phyloP scores from a whole-genome alignment of 345 rosid genomes.

The Trapa incisa region DNA sequence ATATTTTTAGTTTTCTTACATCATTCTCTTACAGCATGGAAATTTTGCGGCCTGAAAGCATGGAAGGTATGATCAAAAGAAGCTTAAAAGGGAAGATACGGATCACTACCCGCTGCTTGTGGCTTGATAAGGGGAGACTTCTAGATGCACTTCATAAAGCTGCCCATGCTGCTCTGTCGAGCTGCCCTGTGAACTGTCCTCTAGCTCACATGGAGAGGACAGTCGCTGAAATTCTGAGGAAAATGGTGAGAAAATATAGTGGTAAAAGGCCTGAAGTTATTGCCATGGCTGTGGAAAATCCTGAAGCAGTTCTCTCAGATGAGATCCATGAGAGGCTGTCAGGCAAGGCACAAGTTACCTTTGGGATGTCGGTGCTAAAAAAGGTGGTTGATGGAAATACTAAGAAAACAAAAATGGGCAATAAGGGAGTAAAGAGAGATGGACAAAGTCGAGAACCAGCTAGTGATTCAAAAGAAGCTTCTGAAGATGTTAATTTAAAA shows the following conservation, averaged over 20 bases:
- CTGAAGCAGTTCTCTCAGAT: slow-evolving; percentile 59
- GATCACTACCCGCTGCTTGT: slow-evolving; percentile 90
- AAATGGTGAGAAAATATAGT: slow-evolving; percentile 90
- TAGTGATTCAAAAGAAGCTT: slow-evolving; percentile 16
- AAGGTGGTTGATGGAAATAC: slow-evolving; percentile 31
- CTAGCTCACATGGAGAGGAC: slow-evolving; percentile 86
- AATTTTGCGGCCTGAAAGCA: slow-evolving; percentile 55
- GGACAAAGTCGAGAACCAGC: slow-evolving; percentile 13
- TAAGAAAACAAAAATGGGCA: slow-evolving; percentile 25
- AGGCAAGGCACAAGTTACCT: slow-evolving; percentile 46
- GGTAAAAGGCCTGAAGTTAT: slow-evolving; percentile 94
- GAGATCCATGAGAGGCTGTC: slow-evolving; percentile 51
- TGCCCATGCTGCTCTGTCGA: slow-evolving; percentile 82
- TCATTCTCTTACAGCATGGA: slow-evolving; percentile 62
- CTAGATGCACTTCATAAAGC: slow-evolving; percentile 84
- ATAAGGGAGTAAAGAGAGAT: slow-evolving; percentile 17
- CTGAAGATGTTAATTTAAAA: slow-evolving; percentile 33
- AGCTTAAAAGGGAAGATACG: slow-evolving; percentile 75
- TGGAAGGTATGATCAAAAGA: slow-evolving; percentile 29
- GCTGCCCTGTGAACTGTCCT: slow-evolving; percentile 81
- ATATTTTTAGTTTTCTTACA: slow-evolving; percentile 7
- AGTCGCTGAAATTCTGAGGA: slow-evolving; percentile 71
- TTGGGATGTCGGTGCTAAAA: slow-evolving; percentile 42
- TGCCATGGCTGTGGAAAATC: slow-evolving; percentile 69
- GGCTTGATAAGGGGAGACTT: slow-evolving; percentile 96